Conservation (phyloP, 805 yeast species). For the Kazachstania martiniae region DNA sequence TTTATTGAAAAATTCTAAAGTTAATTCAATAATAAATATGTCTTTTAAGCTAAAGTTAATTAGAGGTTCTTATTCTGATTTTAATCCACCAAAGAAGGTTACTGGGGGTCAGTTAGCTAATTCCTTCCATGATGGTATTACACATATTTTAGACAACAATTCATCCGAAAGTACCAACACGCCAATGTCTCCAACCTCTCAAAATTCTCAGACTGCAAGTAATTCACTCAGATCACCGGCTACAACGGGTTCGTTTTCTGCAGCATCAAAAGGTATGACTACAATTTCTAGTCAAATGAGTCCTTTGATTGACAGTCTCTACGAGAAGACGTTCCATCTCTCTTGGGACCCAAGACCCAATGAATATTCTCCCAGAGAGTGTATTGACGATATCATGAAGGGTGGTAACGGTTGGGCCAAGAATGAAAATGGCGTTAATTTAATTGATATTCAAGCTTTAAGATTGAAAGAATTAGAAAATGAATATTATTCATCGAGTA, state of each 20-base stretch:
- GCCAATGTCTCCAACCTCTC: not conserved
- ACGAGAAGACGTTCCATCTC: constrained; percentile 44
- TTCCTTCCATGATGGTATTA: constrained; percentile 11
- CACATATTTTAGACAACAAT: constrained; percentile 2
- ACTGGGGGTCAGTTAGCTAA: constrained; percentile 20
- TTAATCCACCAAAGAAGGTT: constrained; percentile 10
- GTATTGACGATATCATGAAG: constrained; percentile 63
- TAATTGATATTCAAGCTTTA: constrained; percentile 25
- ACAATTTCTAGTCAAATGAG: constrained; percentile 27
- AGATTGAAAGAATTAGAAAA: constrained; percentile 19
- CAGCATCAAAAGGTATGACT: constrained; percentile 14
- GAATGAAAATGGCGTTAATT: constrained; percentile 27
- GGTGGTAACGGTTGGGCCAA: constrained; percentile 62
- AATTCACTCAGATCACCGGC: not conserved
- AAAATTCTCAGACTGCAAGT: not conserved
- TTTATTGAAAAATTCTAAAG: constrained; percentile 64
- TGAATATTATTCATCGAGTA: constrained; percentile 16
- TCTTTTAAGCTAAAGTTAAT: constrained; percentile 40
- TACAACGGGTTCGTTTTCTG: not conserved
- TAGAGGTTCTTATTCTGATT: constrained; percentile 29
- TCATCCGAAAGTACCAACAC: not conserved
- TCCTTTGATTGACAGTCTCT: constrained; percentile 40
- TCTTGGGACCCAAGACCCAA: constrained; percentile 51
- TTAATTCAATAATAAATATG: constrained; percentile 67
- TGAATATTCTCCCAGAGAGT: constrained; percentile 56